Evolutionary conservation across 805 yeast genomes (phyloP), one percentile per base, ranked within the genome.

Genomic region (Candida chauliodis): DNA sequence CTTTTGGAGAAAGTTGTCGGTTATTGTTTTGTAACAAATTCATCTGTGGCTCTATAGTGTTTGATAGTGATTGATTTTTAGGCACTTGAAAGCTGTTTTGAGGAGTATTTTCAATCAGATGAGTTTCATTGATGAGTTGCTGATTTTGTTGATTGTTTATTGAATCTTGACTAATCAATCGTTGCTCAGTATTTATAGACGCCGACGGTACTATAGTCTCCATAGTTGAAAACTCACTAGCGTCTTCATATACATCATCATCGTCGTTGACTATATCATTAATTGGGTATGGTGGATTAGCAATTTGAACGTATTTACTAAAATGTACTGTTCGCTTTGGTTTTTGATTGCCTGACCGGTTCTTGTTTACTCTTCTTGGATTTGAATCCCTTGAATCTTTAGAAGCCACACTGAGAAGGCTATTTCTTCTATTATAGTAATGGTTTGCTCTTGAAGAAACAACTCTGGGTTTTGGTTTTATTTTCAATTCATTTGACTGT

Each of bases 381-480:
- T 34, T 23, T 16, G 25, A 22, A 11, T 24, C 36, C 15, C 22
- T 25, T 19, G 40, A 36, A 14, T 36, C 40, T 30, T 36, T 20
- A 9, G 40, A 36, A 8, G 20, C 7, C 2, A 36, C 10, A 15
- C 35, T 29, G 6, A 22, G 15, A 6, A 19, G 3, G n/a, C 40
- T 30, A 10, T 36, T 29, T 10, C 34, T 22, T 13, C 35, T 23
- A 10, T 19, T 17, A 16, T 26, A 14, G 13, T 26, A 26, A 14
- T 26, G 29, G 13, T 26, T 11, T 7, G 29, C 8, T 20, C 34
- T 20, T 17, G 34, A 8, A 4, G 34, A 15, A 8, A 19, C 34
- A 21, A 31, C 18, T 20, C 34, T 9, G 11, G 16, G 26, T 13
- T 16, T 31, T 13, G 7, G 17, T 6, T 13, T 19, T 4, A 5